A percentile compares a stretch with the other conserved stretches of the same genome.
These are phyloP conservation scores for Seiridium cupressi DNA, from an alignment of 2,329 filamentous ascomycete genomes.

Conservation along the genomic window DNA sequence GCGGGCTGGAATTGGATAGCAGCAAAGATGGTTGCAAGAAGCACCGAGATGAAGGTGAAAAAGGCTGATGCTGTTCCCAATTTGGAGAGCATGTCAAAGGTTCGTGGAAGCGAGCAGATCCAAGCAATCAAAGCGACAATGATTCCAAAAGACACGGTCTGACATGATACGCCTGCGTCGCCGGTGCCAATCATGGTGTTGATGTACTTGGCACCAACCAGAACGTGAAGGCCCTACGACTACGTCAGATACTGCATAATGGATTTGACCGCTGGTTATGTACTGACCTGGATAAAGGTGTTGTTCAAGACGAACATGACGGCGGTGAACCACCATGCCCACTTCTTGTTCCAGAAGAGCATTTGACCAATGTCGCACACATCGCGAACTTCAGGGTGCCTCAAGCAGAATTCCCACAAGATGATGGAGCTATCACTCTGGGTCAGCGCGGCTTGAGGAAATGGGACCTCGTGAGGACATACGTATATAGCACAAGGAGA, in stretches of 20 bases:
- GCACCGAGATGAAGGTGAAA: conserved; percentile 87
- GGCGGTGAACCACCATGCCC: conserved; percentile 68
- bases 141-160: conserved; percentile 77
- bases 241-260: conserved; percentile 11
- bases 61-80: conserved; percentile 76
- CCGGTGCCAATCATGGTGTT: conserved; percentile 80
- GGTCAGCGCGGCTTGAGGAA: not conserved
- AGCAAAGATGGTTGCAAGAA: conserved; percentile 80
- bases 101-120: conserved; percentile 78
- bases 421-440: conserved; percentile 18
- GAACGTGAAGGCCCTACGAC: conserved; percentile 70
- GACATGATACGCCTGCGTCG: conserved; percentile 55
- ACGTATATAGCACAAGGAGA: conserved; percentile 79
- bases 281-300: conserved; percentile 73
- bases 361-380: conserved; percentile 96
- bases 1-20: conserved; percentile 73
- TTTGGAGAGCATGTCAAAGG: conserved; percentile 77
- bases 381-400: conserved; percentile 87
- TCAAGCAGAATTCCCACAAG: conserved; percentile 74
- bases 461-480: conserved; percentile 45
- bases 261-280: not conserved
- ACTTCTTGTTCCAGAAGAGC: conserved; percentile 82
- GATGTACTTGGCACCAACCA: conserved; percentile 82
- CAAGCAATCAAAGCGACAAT: conserved; percentile 75
- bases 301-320: conserved; percentile 94